phyloP scores from a whole-genome alignment of 257 asterid genomes.

The Schizonepeta tenuifolia region DNA sequence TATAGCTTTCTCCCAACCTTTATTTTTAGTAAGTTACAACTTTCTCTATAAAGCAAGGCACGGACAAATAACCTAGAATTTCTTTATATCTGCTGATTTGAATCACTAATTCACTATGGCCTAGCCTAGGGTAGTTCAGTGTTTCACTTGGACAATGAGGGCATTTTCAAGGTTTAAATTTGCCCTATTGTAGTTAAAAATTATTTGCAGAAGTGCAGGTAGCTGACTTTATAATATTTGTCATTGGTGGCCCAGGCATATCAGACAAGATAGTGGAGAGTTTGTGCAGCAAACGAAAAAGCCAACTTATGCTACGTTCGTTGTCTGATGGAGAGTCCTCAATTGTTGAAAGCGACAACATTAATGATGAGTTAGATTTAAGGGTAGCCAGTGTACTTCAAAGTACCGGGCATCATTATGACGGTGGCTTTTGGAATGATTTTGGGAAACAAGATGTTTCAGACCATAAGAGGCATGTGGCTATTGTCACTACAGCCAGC shows the following conservation, averaged over 20 bases:
- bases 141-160: neutral
- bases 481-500: constrained; percentile 98
- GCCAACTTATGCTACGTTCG: constrained; percentile 65
- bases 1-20: neutral
- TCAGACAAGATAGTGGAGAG: constrained; percentile 94
- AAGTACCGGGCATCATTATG: constrained; percentile 91
- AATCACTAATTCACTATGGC: constrained; percentile 7
- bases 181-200: constrained; percentile 1
- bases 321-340: constrained; percentile 71
- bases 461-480: constrained; percentile 85
- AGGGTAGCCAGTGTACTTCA: constrained; percentile 94
- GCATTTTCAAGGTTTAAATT: neutral
- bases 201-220: constrained; percentile 13
- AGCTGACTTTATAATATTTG: constrained; percentile 26
- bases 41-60: neutral
- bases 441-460: constrained; percentile 49
- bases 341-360: constrained; percentile 63
- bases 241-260: constrained; percentile 63
- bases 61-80: constrained; percentile 15
- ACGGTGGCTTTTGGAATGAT: constrained; percentile 91
- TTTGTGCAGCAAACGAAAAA: constrained; percentile 83
- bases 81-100: constrained; percentile 5
- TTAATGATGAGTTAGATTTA: constrained; percentile 75
- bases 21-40: neutral
- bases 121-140: neutral